Conservation (phyloP, 2,329 filamentous ascomycete genomes). For the Penicillium sp. region DNA sequence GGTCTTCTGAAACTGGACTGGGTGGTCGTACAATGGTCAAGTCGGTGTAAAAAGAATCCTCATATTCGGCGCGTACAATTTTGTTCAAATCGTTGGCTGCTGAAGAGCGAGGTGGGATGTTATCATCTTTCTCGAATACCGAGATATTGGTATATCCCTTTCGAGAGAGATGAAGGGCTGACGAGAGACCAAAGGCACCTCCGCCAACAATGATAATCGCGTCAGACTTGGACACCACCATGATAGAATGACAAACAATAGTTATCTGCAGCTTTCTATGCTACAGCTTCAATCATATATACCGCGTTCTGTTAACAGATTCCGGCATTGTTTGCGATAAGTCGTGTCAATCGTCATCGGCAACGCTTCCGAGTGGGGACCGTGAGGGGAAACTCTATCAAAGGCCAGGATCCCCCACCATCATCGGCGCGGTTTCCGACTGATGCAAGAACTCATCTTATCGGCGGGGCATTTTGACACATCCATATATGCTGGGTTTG, state of each 20-base stretch:
- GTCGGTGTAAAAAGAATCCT: constrained; percentile 57
- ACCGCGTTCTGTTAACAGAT: constrained; percentile 6
- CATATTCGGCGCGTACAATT: constrained; percentile 60
- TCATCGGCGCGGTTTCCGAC: constrained; percentile 4
- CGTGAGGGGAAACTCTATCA: not conserved
- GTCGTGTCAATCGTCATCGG: constrained; percentile 10
- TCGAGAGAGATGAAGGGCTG: constrained; percentile 48
- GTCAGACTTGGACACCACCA: constrained; percentile 23
- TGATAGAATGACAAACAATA: constrained; percentile 5
- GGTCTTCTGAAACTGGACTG: not conserved
- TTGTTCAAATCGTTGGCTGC: constrained; percentile 63
- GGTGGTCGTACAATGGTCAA: constrained; percentile 48
- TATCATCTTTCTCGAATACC: constrained; percentile 47
- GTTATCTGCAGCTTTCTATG: not conserved
- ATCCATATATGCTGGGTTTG: not conserved
- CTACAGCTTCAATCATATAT: constrained; percentile 9
- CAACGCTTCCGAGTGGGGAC: constrained; percentile 15
- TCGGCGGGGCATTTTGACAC: not conserved
- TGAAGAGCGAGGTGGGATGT: constrained; percentile 52
- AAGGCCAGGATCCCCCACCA: not conserved
- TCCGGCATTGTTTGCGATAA: constrained; percentile 9
- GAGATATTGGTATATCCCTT: constrained; percentile 50
- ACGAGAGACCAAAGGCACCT: constrained; percentile 54
- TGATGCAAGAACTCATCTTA: not conserved
- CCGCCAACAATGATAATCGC: constrained; percentile 42